phyloP scores from a whole-genome alignment of 345 rosid species.

The Durio zibethinus region DNA sequence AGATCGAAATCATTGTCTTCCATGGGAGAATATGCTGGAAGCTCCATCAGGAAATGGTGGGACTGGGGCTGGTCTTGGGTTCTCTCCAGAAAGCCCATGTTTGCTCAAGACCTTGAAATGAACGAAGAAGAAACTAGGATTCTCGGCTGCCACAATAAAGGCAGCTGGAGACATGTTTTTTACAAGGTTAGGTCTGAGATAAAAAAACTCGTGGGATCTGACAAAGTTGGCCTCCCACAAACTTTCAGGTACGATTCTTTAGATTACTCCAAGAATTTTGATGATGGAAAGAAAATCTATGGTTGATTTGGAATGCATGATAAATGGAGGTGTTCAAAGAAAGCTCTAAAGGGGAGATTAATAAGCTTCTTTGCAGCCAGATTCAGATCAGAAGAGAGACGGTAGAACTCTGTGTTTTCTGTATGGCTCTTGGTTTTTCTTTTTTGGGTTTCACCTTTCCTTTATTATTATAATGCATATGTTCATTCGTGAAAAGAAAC shows the following conservation, averaged over 20 bases:
- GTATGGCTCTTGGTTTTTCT: slow-evolving; percentile 8
- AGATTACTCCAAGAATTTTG: slow-evolving; percentile 46
- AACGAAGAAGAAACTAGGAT: slow-evolving; percentile 64
- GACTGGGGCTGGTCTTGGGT: slow-evolving; percentile 88
- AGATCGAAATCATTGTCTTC: slow-evolving; percentile 67
- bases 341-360: neutral
- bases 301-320: neutral
- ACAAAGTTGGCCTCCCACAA: slow-evolving; percentile 56
- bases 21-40: slow-evolving; percentile 53
- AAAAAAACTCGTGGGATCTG: slow-evolving; percentile 47
- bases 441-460: neutral
- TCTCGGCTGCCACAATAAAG: slow-evolving; percentile 59
- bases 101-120: slow-evolving; percentile 80
- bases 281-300: slow-evolving; percentile 4
- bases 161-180: slow-evolving; percentile 83
- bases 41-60: slow-evolving; percentile 78
- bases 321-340: slow-evolving; percentile 1
- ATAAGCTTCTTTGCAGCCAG: neutral
- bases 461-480: neutral
- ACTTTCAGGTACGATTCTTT: slow-evolving; percentile 52
- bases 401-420: neutral
- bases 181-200: slow-evolving; percentile 63
- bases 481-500: slow-evolving; percentile 12
- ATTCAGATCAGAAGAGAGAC: slow-evolving; percentile 2
- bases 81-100: slow-evolving; percentile 61